These are phyloP conservation scores for Saccharomycopsis fodiens DNA, from an alignment of 805 yeast genomes.

Conservation along the genomic window DNA sequence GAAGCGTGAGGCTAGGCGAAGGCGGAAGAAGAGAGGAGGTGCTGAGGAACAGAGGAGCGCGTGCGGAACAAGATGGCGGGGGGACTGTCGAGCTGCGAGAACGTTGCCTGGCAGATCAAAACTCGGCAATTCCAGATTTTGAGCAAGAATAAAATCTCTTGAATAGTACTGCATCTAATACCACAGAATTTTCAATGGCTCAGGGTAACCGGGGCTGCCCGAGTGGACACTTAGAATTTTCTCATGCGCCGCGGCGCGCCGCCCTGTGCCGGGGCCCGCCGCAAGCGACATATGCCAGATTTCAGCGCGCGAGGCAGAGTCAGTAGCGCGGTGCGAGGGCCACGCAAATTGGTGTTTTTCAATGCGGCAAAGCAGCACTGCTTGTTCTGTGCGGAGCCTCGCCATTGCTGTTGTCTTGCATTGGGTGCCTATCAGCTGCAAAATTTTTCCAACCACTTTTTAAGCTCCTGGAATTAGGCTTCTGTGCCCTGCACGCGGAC, in stretches of 20 bases:
- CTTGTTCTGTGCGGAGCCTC: too few relatives aligned
- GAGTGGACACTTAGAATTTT: neutral
- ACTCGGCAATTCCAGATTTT: neutral
- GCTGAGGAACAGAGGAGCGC: neutral
- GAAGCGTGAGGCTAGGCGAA: too few relatives aligned
- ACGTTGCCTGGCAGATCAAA: too few relatives aligned
- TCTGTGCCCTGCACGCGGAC: neutral
- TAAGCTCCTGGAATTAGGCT: neutral
- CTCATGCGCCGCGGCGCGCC: neutral
- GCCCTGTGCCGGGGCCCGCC: neutral
- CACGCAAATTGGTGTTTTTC: too few relatives aligned
- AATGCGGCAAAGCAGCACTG: too few relatives aligned
- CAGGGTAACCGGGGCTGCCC: neutral
- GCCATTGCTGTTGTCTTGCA: too few relatives aligned
- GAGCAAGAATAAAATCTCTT: neutral
- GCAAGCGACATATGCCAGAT: neutral
- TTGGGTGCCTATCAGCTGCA: too few relatives aligned
- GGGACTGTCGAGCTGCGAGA: too few relatives aligned
- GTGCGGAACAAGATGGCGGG: too few relatives aligned
- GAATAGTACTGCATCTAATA: neutral
- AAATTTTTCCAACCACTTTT: neutral
- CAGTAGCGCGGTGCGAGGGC: too few relatives aligned
- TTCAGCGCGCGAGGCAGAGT: too few relatives aligned
- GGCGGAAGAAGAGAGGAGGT: neutral
- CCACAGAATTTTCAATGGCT: neutral